Evolutionary conservation across 192 early-diverging fungal genomes (phyloP).

Genomic region (Coemansia sp.): DNA sequence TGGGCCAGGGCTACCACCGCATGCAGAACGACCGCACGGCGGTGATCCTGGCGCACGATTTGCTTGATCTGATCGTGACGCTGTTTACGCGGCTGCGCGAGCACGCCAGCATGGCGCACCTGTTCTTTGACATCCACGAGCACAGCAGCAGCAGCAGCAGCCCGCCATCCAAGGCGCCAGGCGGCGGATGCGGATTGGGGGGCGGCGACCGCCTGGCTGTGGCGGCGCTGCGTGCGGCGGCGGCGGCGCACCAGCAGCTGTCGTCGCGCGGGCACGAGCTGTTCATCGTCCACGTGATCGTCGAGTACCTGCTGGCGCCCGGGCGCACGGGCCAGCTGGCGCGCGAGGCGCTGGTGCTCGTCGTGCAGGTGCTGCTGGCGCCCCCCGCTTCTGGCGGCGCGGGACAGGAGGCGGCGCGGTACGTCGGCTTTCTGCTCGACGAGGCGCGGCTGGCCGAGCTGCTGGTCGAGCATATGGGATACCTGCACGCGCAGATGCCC

Average conservation of each 20-base stretch:
- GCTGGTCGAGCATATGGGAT: conserved; percentile 47
- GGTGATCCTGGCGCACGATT: conserved; percentile 32
- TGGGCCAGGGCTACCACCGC: conserved; percentile 32
- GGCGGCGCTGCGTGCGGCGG: conserved; percentile 19
- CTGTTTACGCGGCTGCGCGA: conserved; percentile 43
- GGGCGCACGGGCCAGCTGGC: conserved; percentile 42
- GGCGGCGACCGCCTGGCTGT: conserved; percentile 22
- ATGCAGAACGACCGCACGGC: conserved; percentile 26
- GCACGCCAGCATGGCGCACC: conserved; percentile 36
- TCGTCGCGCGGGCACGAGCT: conserved; percentile 43
- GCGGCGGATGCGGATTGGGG: not conserved
- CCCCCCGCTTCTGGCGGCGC: too few relatives aligned
- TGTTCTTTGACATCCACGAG: conserved; percentile 46
- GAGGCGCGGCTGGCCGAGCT: conserved; percentile 38
- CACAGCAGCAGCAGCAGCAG: too few relatives aligned
- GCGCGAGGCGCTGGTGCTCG: conserved; percentile 48
- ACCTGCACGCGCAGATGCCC: conserved; percentile 46
- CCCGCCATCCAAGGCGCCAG: too few relatives aligned
- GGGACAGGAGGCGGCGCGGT: conserved; percentile 12
- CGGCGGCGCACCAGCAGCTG: conserved; percentile 13
- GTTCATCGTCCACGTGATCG: conserved; percentile 41
- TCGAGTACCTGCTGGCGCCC: conserved; percentile 51
- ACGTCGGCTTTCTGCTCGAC: conserved; percentile 38
- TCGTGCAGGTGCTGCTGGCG: conserved; percentile 44
- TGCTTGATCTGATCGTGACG: conserved; percentile 36